Evolutionary conservation across 2,329 filamentous ascomycete genomes (phyloP), one percentile per base, ranked within the genome.

Genomic region (Talaromyces sp.): DNA sequence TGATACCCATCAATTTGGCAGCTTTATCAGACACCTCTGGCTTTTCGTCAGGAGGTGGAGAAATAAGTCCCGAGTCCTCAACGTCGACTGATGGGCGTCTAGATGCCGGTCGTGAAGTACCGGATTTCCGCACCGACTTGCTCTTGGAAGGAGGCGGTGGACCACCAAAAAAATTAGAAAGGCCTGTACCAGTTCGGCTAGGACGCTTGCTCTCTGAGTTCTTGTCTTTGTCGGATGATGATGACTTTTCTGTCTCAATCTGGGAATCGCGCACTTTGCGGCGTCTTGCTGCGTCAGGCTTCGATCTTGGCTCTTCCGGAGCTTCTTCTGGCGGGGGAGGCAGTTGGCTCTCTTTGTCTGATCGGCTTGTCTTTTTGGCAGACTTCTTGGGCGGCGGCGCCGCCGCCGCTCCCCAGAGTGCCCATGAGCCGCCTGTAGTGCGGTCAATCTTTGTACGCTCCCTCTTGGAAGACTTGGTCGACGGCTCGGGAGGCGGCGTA

Each of bases 401-500:
- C 17, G 86, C 82, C 3, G 83, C 79, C 17, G 86, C 82, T 19
- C 84, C 85, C 89, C 89, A 93, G 72, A 87, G 86, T 39, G 87
- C 88, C 91, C 92, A 95, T 13, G 84, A 81, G n/a, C 76, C 76
- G 39, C 82, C 82, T 62, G 84, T 82, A 42, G 89, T 88, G 62
- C 91, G 89, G 67, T 86, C 90, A 65, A 92, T 85, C 70, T 88
- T 91, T 30, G 89, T 79, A 15, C 92, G 88, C 65, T 96, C 90
- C 72, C 89, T 96, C 76, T 86, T 91, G 3, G 81, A 81, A 4
- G 80, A 72, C 58, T 83, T 85, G 63, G 81, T 86, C 13, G 82
- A 77, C 57, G 87, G 85, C 17, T 84, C 71, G 54, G 84, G 82
- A 10, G 80, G 78, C 9, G 81, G 78, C 10, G 81, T 81, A 36